These are phyloP conservation scores for Xylariaceae sp. DNA, from an alignment of 2,329 filamentous ascomycete species.

Conservation along the genomic window DNA sequence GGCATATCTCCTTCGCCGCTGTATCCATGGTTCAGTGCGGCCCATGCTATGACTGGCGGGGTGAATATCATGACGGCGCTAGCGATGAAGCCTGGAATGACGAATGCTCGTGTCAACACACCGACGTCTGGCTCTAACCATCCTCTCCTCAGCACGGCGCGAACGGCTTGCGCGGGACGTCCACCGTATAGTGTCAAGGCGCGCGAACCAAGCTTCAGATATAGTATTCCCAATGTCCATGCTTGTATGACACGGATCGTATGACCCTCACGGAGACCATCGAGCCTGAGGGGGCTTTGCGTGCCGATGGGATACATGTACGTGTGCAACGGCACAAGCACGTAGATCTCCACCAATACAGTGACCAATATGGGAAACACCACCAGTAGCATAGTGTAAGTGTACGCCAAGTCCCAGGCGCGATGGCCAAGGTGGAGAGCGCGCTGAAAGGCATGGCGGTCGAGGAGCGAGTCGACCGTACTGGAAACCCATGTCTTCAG, in stretches of 20 bases:
- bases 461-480: slow-evolving; percentile 25
- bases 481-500: slow-evolving; percentile 32
- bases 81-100: slow-evolving; percentile 70
- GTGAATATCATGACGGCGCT: slow-evolving; percentile 59
- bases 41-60: slow-evolving; percentile 60
- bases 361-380: slow-evolving; percentile 79
- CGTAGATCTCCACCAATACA: slow-evolving; percentile 79
- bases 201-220: slow-evolving; percentile 75
- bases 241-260: slow-evolving; percentile 86
- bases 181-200: slow-evolving; percentile 66
- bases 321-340: slow-evolving; percentile 82
- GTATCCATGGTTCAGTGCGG: slow-evolving; percentile 38
- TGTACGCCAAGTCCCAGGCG: slow-evolving; percentile 61
- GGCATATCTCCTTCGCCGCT: slow-evolving; percentile 21
- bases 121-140: slow-evolving; percentile 75
- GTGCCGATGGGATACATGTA: slow-evolving; percentile 52
- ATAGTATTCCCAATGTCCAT: slow-evolving; percentile 90
- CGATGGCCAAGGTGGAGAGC: slow-evolving; percentile 31
- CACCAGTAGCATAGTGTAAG: slow-evolving; percentile 71
- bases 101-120: slow-evolving; percentile 79
- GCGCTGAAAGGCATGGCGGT: slow-evolving; percentile 31
- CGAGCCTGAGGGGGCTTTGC: slow-evolving; percentile 28
- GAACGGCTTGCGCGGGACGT: slow-evolving; percentile 70
- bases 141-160: slow-evolving; percentile 69
- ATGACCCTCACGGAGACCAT: slow-evolving; percentile 46